Conservation (phyloP, 345 rosid species). For the Moringa oleifera region DNA sequence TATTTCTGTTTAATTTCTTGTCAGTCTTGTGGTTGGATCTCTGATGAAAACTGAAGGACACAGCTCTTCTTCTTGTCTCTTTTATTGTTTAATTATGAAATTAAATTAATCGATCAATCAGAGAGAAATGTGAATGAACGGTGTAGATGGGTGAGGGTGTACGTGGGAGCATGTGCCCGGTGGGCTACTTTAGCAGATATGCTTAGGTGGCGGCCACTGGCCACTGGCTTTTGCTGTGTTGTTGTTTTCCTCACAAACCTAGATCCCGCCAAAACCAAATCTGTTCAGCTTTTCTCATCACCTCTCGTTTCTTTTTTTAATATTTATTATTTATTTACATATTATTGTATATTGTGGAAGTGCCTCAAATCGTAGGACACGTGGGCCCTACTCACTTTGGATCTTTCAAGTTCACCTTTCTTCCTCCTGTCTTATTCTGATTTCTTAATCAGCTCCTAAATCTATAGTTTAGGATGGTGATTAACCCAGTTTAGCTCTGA, state of each 20-base stretch:
- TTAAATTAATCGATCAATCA: too few species aligned
- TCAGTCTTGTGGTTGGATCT: too few species aligned
- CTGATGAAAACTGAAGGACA: too few species aligned
- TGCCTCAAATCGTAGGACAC: neutral
- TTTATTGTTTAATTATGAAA: too few species aligned
- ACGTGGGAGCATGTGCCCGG: too few species aligned
- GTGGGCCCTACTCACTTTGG: constrained; percentile 9
- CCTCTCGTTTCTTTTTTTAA: neutral
- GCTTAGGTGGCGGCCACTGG: constrained; percentile 22
- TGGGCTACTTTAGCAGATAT: neutral
- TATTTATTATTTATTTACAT: too few species aligned
- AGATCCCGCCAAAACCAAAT: constrained; percentile 8
- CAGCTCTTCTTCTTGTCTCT: too few species aligned
- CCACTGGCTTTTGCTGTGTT: neutral
- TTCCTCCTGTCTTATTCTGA: neutral
- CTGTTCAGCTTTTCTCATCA: constrained; percentile 7
- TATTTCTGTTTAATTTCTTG: too few species aligned
- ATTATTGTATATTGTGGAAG: too few species aligned
- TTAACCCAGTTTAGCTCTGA: too few species aligned
- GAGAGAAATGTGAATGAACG: neutral
- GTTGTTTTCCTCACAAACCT: neutral
- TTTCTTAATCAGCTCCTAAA: neutral
- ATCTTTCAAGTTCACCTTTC: constrained; percentile 10
- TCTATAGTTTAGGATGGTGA: too few species aligned
- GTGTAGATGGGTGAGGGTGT: neutral